These are phyloP conservation scores for Betula pendula DNA, from an alignment of 306 rosid genomes.

Conservation along the genomic window DNA sequence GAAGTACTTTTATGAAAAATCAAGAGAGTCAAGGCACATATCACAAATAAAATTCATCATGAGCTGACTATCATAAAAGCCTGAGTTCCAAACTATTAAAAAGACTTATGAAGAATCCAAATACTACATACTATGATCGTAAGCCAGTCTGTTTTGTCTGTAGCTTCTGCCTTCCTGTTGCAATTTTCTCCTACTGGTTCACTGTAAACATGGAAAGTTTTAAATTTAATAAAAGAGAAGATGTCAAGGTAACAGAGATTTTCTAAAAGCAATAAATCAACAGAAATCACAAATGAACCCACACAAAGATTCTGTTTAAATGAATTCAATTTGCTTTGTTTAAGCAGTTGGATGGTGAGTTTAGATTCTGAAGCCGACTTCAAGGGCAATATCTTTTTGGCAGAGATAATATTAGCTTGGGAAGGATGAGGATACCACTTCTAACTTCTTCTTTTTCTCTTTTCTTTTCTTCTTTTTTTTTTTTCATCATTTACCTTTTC, in stretches of 20 bases:
- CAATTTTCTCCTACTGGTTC: conserved; percentile 79
- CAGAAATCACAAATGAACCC: background rate
- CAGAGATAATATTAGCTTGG: background rate
- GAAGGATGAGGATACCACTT: background rate
- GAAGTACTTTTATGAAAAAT: background rate
- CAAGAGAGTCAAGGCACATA: background rate
- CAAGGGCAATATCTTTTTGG: background rate
- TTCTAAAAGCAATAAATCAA: conserved; percentile 9
- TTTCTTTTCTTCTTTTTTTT: too few species aligned
- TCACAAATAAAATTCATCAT: background rate
- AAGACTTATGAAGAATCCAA: conserved; percentile 3
- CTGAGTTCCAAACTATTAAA: background rate
- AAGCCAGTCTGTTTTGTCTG: conserved; percentile 78
- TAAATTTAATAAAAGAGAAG: conserved; percentile 22
- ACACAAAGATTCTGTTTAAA: background rate
- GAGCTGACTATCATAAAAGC: background rate
- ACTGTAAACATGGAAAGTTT: conserved; percentile 45
- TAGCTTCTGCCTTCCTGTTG: conserved; percentile 52
- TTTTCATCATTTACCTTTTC: background rate
- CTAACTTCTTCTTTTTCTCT: background rate
- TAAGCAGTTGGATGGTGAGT: background rate
- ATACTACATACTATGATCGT: conserved; percentile 63
- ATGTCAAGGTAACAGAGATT: conserved; percentile 2
- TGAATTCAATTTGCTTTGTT: background rate
- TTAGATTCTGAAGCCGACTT: background rate